Base-by-base conservation (phyloP, 257 asterid species). In the Capsicum rhomboideum region DNA sequence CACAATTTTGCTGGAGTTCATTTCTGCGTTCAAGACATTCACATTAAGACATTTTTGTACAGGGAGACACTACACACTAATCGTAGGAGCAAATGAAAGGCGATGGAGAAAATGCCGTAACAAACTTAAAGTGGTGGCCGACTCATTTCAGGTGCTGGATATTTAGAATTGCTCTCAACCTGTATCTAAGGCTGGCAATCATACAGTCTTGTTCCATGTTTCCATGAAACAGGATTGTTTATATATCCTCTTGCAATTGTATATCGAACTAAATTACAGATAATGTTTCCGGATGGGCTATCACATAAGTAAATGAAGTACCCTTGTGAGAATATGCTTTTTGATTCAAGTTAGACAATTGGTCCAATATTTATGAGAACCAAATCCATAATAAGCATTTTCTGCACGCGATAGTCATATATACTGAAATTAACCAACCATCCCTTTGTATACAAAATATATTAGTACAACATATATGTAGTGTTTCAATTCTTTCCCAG, bases 91-190 rank as follows among this genome's bases (percentile, higher is more conserved):
- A 42, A 95, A 95, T 42, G 93, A 90, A 82, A 90, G 98, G 58
- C 89, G 97, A 55, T 95, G 99, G 98, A 92, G 85, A 85, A 90
- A 86, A 84, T 52, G 84, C 71, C 84, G 98, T 68, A 90, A 94
- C 94, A 86, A 90, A 90, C 94, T 95, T 44, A 95, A 94, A 88
- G 94, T 95, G 80, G 97, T 94, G 66, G 99, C 98, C 0, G 98
- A 95, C 87, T 94, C 98, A 53, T 95, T 95, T 83, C 91, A 84
- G 83, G 89, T 95, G 85, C 58, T 95, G 74, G 98, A 94, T 49
- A 93, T 92, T 85, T 93, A 84, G 88, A 26, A 28, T 28, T 44
- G 67, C 10, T n/a, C n/a, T n/a, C n/a, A n/a, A n/a, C n/a, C n/a
- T n/a, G n/a, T n/a, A n/a, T 31, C 42, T 4, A 31, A 42, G 17